Evolutionary conservation across 345 rosid genomes (phyloP), one percentile per base, ranked within the genome.

Genomic region (Physaria fendleri): DNA sequence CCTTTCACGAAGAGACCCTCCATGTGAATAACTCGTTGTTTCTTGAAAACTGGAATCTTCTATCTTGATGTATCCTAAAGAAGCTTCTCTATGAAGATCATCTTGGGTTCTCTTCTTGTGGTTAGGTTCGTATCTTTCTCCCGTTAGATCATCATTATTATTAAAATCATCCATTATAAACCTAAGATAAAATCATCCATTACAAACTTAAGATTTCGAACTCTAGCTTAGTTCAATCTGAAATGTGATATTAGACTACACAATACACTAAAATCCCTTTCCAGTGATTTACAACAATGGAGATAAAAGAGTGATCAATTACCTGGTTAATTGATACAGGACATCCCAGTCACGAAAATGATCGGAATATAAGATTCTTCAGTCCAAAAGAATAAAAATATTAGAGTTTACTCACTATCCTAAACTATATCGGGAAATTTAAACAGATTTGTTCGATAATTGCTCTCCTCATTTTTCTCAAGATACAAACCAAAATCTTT

Each of bases 121-220:
- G 66, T 85, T 79, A 7, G 77, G 81, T 43, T 84, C 86, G 55
- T 74, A 66, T 90, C 95, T 81, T 33, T 87, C 92, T 32, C 92
- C 88, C 45, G 77, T 81, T 56, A 84, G 69, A 38, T 82, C 78
- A 42, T 69, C 71, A 54, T 72, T 77, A 54, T 81, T 82, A 62
- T 79, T 77, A 67, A 76, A 65, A 55, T 84, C 85, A 65, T 79
- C 73, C 95, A 90, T 84, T 59, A 54, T 6, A 24, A 42, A 53
- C 41, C 45, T 28, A 71, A 64, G 34, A 25, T 77, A 67, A 76
- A 65, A 55, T 84, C 85, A 65, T 79, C 73, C 95, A 90, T 84
- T 59, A 54, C 8, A 24, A 42, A 53, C 41, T 42, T 28, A 71
- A 64, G 34, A 25, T n/a, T 54, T 71, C 21, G n/a, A 64, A 53